phyloP scores from a whole-genome alignment of 2,329 filamentous ascomycete genomes.

The Fusarium falciforme region DNA sequence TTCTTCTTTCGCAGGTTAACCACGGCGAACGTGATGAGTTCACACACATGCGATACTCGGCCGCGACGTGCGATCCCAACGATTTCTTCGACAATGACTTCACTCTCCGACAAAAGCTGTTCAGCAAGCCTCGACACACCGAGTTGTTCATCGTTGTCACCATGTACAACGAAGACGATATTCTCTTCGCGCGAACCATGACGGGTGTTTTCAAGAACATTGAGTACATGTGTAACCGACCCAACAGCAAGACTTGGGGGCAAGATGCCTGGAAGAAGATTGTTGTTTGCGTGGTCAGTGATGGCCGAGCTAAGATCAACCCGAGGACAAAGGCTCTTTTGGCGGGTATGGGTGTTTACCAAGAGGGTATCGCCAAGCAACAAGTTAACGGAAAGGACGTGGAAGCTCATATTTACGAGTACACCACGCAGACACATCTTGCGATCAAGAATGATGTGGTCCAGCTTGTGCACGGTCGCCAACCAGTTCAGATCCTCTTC shows the following conservation, averaged over 20 bases:
- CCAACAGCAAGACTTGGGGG: constrained; percentile 96
- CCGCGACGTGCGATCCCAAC: constrained; percentile 91
- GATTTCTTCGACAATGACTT: constrained; percentile 92
- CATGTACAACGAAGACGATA: constrained; percentile 99
- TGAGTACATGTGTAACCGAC: constrained; percentile 95
- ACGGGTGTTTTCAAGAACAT: constrained; percentile 98
- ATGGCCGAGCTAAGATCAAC: constrained; percentile 97
- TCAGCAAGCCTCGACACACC: constrained; percentile 91
- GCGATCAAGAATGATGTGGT: constrained; percentile 93
- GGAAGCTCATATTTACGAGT: constrained; percentile 97
- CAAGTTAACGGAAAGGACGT: constrained; percentile 97
- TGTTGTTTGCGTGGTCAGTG: constrained; percentile 96
- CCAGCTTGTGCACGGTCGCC: constrained; percentile 83
- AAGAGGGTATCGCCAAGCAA: constrained; percentile 98
- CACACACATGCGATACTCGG: constrained; percentile 92
- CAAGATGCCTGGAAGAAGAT: constrained; percentile 99
- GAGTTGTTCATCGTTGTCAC: constrained; percentile 97
- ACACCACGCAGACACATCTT: constrained; percentile 87
- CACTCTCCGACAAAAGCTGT: constrained; percentile 89
- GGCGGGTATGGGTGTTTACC: constrained; percentile 94
- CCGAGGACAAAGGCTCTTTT: constrained; percentile 88
- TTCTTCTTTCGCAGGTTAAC: constrained; percentile 85
- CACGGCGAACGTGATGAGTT: constrained; percentile 94
- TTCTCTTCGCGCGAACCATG: constrained; percentile 95
- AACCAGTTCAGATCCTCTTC: constrained; percentile 96